Percentiles rank a stretch among this genome's conserved stretches.
Conservation (phyloP, 805 yeast genomes). For the Candida parachauliodes region DNA sequence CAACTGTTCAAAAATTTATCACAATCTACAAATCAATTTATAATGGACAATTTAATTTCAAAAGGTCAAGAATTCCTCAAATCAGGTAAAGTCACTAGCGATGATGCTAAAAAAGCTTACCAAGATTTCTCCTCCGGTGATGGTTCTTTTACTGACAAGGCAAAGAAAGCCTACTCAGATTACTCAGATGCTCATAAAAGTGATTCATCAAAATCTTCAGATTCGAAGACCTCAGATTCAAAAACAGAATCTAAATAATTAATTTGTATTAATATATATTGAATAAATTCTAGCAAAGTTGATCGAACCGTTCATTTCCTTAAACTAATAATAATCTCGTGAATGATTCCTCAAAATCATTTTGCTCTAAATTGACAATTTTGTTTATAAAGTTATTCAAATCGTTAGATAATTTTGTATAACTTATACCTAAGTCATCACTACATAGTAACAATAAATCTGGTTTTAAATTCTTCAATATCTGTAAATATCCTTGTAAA, state of each 20-base stretch:
- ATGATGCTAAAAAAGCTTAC: conserved; percentile 37
- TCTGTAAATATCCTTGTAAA: conserved; percentile 37
- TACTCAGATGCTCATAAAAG: conserved; percentile 23
- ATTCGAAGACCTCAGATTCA: background rate
- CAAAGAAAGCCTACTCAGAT: conserved; percentile 31
- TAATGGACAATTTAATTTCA: conserved; percentile 30
- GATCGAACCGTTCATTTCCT: no score
- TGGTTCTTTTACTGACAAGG: conserved; percentile 28
- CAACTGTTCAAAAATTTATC: no score
- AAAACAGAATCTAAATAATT: conserved; percentile 2
- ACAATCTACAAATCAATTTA: no score
- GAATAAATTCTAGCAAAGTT: no score
- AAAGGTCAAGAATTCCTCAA: conserved; percentile 25
- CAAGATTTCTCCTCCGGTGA: conserved; percentile 27
- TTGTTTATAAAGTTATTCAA: conserved; percentile 36
- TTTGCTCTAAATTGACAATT: conserved; percentile 24
- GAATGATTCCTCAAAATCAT: conserved; percentile 9
- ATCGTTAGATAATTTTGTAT: conserved; percentile 27
- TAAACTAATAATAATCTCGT: conserved; percentile 2
- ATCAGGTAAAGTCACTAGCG: conserved; percentile 13
- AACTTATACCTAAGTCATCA: conserved; percentile 37
- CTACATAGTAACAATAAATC: conserved; percentile 39
- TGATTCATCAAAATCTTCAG: conserved; percentile 8
- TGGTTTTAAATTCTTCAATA: conserved; percentile 38
- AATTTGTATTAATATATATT: no score